Evolutionary conservation across 176 grass and related monocot species (phyloP), one percentile per base, ranked within the genome.

Genomic region (Oryza rufipogon): DNA sequence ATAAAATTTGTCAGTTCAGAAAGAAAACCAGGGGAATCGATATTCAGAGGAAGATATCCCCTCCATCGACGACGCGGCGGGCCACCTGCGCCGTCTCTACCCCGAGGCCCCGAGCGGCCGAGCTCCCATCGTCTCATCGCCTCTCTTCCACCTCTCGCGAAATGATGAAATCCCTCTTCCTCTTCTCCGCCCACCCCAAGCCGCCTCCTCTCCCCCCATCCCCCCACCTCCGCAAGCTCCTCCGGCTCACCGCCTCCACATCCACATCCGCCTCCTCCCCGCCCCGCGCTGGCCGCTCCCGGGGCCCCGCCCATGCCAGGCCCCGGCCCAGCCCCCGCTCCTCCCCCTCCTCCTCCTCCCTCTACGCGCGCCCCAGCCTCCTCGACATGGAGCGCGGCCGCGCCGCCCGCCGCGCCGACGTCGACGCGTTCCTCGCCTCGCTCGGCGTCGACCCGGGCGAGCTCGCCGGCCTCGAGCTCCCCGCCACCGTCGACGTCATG

Each of bases 401-500:
- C 74, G 87, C 81, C 70, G 78, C 89, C 44, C 87, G 74, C 63
- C 89, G 92, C 77, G 89, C 89, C 22, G 86, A 91, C 51, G 81
- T 94, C 64, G 90, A 91, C 74, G 89, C 78, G 34, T 90, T 86
- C 83, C 78, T 90, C 44, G 60, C 15, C 88, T 82, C 83, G 66
- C 66, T 90, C 74, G 87, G 89, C 77, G 56, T 94, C 81, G 92
- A 89, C 64, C 83, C 44, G 81, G 92, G 91, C 87, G 92, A 94
- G 89, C 92, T 94, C 68, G 39, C 39, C 26, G 84, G 92, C 69
- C 89, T 94, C 87, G 92, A 94, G 89, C 92, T 94, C 68, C 92
- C 89, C 45, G 92, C 36, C 81, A 94, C 92, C 89, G 45, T 92
- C 75, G 92, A 90, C 65, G 92, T 94, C 87, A 88, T 94, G 92